phyloP scores from a whole-genome alignment of 371 early-diverging fungal species.

The Mortierella sp. region DNA sequence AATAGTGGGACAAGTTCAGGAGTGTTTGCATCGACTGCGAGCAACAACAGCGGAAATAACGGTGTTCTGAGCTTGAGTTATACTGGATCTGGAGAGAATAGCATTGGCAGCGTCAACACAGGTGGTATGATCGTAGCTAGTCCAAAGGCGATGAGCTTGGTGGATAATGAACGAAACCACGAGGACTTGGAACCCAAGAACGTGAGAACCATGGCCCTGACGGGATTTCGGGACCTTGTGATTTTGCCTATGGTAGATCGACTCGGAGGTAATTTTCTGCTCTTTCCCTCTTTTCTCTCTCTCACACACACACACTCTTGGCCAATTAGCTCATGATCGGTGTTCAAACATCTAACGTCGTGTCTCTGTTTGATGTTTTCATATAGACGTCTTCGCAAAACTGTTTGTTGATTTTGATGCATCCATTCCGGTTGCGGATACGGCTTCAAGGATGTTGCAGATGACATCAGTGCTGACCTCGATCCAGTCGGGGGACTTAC shows the following conservation, averaged over 20 bases:
- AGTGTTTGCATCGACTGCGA: conserved; percentile 2
- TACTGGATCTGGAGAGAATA: conserved; percentile 9
- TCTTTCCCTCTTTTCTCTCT: background rate
- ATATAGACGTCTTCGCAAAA: conserved; percentile 72
- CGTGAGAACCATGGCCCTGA: conserved; percentile 74
- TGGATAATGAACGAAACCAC: conserved; percentile 18
- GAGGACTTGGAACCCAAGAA: conserved; percentile 56
- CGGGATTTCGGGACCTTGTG: conserved; percentile 77
- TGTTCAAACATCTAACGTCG: too few relatives aligned
- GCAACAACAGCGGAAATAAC: conserved; percentile 12
- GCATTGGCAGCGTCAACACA: background rate
- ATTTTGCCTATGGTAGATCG: conserved; percentile 75
- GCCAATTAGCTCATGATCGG: too few relatives aligned
- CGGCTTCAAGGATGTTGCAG: conserved; percentile 79
- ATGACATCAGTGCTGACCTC: conserved; percentile 79
- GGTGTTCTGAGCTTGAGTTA: conserved; percentile 7
- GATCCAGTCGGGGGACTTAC: conserved; percentile 61
- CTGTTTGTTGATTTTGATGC: conserved; percentile 76
- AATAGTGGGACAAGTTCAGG: conserved; percentile 13
- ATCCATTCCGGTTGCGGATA: conserved; percentile 75
- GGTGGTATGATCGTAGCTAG: conserved; percentile 13
- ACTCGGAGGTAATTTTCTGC: conserved; percentile 68
- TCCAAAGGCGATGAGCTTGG: conserved; percentile 13
- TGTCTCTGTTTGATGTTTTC: background rate
- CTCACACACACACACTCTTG: too few relatives aligned